Evolutionary conservation across 1,139 yeast genomes (phyloP), one percentile per base, ranked within the genome.

Genomic region (Nadsonia starkeyi-henricii): DNA sequence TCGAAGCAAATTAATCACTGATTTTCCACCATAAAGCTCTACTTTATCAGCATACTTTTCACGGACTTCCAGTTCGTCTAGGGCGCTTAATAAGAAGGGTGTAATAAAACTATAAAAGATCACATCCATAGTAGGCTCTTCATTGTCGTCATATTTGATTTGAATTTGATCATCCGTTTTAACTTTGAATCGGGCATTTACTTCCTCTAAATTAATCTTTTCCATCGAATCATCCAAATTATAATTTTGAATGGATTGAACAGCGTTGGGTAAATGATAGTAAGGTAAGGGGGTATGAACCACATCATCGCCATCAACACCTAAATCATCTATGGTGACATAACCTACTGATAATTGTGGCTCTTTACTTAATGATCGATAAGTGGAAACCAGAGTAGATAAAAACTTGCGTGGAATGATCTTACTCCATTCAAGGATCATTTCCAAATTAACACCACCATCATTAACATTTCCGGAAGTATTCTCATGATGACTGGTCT

Each of bases 291-390:
- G 74, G 49, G 69, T 71, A 63, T 91, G 98, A 1, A 74, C 68
- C 0, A 95, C 86, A 59, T 91, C 97, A 60, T 91, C 98, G 17
- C 98, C 98, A 54, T 78, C 78, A 52, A 69, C 63, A 0, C 96
- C 97, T 57, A 75, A 73, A 58, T 88, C 97, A 62, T 91, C 98
- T 47, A 67, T 60, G 0, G 98, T 88, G 0, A 79, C 80, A 57
- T 84, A 84, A 0, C 98, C 97, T 49, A 75, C 72, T 1, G 66
- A 51, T 20, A 50, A 48, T 3, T 48, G 33, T 9, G 28, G 9
- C 46, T 44, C n/a, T 48, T 50, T 30, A 21, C 41, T 43, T 51
- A 52, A 15, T 15, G 4, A 7, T 9, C 17, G 15, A n/a, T 33
- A 33, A 33, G 39, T 33, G 4, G 39, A 33, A 33, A 33, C 17